Percentiles rank a stretch among this genome's conserved stretches.
phyloP scores from a whole-genome alignment of 139 green algal species.

The Chlamydomonas schloesseri region DNA sequence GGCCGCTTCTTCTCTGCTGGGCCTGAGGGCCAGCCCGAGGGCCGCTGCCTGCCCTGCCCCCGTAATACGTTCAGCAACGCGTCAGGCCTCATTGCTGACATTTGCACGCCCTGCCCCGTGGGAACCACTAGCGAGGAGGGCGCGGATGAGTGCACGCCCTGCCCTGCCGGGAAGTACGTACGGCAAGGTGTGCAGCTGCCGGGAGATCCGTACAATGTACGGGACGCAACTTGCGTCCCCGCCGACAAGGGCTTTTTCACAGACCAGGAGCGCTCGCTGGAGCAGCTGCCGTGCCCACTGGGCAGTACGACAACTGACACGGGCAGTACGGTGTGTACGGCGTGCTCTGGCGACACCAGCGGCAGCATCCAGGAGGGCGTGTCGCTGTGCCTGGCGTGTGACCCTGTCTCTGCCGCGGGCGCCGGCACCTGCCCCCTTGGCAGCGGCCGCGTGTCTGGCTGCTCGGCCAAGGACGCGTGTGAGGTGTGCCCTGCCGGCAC shows the following conservation, averaged over 20 bases:
- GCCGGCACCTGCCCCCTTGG: background rate
- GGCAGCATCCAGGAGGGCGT: background rate
- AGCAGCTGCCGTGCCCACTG: background rate
- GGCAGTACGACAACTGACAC: background rate
- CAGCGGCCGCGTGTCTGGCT: background rate
- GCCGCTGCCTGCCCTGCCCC: background rate
- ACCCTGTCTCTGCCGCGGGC: background rate
- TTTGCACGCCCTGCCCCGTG: background rate
- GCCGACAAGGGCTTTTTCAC: background rate
- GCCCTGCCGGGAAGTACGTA: background rate
- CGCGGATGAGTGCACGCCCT: background rate
- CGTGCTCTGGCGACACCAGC: background rate
- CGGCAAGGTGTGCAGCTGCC: background rate
- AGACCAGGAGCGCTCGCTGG: background rate
- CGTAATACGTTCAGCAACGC: background rate
- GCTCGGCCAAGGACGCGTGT: no score
- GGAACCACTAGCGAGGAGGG: background rate
- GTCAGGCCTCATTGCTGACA: background rate
- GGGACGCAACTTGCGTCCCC: background rate
- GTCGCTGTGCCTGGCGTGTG: background rate
- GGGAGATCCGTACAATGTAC: background rate
- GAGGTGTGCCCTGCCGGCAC: background rate
- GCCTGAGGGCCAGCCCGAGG: background rate
- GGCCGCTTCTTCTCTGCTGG: background rate
- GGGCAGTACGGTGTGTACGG: background rate